Evolutionary conservation across 495 filamentous ascomycete genomes (phyloP), one percentile per base, ranked within the genome.

Genomic region (Talaromyces ruber): DNA sequence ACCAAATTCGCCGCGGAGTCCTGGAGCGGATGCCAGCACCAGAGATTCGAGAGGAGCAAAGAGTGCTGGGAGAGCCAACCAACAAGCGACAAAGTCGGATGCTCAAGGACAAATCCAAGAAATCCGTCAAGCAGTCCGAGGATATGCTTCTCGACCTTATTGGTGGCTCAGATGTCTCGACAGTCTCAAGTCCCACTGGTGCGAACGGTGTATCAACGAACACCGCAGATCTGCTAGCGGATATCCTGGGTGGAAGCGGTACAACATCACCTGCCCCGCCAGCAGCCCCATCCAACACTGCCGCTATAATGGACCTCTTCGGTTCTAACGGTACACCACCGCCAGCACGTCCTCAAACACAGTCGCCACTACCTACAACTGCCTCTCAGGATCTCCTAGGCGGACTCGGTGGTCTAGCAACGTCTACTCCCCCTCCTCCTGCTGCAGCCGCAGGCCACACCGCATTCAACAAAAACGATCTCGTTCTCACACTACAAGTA

Each of bases 1-100:
- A 98, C 62, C 82, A 92, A 55, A 89, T 98, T 60, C 87, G 93
- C 28, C 82, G 84, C 50, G 94, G 94, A 55, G 94, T 98, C 11
- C 79, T 98, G 2, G 94, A 98, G 75, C 91, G 92, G 70, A 98
- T 98, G 94, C 94, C 94, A 12, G 84, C 93, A 3, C 94, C 94
- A 7, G 93, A 98, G 71, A 97, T 98, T 66, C 91, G 92, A 59
- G 94, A 98, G 71, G 88, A 93, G 69, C 92, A 92, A 59, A 79
- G 93, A 43, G 91, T 96, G 6, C 77, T 97, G 14, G 91, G 93
- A n/a, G 89, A 93, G 66, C 86, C 90, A 6, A 66, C 73, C 53
- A 93, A 89, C 81, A 95, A 93, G 76, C 82, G 85, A 53, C 86
- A 85, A 67, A 91, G 90, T 70, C 85, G 84, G 43, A 66, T 80